Evolutionary conservation across 129 eudicot species (phyloP), one percentile per base, ranked within the genome.

Genomic region (Saposhnikovia divaricata): DNA sequence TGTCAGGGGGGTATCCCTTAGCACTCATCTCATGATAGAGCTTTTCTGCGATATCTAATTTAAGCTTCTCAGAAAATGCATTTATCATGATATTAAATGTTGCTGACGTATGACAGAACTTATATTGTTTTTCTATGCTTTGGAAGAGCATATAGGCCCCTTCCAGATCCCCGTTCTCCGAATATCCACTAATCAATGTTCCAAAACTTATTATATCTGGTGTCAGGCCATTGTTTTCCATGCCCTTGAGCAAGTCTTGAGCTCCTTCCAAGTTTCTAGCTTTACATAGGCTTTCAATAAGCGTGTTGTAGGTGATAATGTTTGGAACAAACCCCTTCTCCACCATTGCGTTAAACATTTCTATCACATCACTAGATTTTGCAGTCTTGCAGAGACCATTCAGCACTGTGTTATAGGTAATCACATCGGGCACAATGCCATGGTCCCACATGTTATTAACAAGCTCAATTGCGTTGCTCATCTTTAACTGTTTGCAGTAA

Each of bases 241-340:
- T 88, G 77, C 90, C 94, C 78, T 65, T 82, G 3, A 95, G 91
- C 77, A 90, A 74, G 38, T 89, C 89, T 48, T 84, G 73, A 25
- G 97, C 99, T 79, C 83, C 86, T 15, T 37, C 86, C 34, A 88
- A 9, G 70, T 92, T 88, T 31, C 86, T 85, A 82, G 80, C 88
- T 85, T 86, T 95, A 87, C 97, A 95, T 9, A 87, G 85, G 87
- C 93, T 95, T 81, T 95, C 97, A 19, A 92, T 90, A 78, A 95
- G 88, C 31, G 87, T 86, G 85, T 95, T 95, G 85, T 90, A 90
- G 14, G 99, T 84, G 51, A 95, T 89, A 21, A 90, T 85, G 77
- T 92, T 88, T 6, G 99, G 97, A 83, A 66, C 78, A 59, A 91
- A 90, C 40, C 97, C 96, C 80, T 89, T 92, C 76, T 88, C 89